phyloP scores from a whole-genome alignment of 768 basidiomycete species.

The Trichaptum fuscoviolaceum region DNA sequence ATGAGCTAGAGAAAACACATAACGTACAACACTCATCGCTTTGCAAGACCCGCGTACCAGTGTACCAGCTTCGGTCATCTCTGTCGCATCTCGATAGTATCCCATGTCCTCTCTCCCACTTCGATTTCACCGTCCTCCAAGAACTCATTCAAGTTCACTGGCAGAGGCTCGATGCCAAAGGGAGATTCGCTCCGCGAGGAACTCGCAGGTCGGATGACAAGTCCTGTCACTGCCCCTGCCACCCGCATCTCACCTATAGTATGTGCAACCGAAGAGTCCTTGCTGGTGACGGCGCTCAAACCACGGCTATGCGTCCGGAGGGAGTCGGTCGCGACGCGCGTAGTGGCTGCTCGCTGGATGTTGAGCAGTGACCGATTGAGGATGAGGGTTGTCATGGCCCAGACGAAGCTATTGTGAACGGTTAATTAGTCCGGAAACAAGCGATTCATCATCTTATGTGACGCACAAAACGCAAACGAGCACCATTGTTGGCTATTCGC shows the following conservation, averaged over 20 bases:
- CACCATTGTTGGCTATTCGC: slow-evolving; percentile 17
- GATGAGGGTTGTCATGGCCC: slow-evolving; percentile 29
- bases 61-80: neutral
- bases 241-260: neutral
- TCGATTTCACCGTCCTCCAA: neutral
- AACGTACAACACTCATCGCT: neutral
- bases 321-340: neutral
- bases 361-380: slow-evolving; percentile 29
- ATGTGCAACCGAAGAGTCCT: neutral
- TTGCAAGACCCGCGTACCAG: too few species aligned
- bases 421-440: neutral
- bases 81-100: neutral
- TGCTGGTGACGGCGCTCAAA: neutral
- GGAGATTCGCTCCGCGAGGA: neutral
- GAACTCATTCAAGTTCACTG: neutral
- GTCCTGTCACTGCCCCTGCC: neutral
- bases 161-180: neutral
- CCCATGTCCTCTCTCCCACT: neutral
- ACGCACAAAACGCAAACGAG: slow-evolving; percentile 26
- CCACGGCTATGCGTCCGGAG: neutral
- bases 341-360: slow-evolving; percentile 16
- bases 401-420: slow-evolving; percentile 24
- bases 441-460: neutral
- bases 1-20: neutral
- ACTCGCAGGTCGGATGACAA: neutral